Base-by-base conservation (phyloP, 2,329 filamentous ascomycete species). In the Hymenotorrendiella dingleyae region DNA sequence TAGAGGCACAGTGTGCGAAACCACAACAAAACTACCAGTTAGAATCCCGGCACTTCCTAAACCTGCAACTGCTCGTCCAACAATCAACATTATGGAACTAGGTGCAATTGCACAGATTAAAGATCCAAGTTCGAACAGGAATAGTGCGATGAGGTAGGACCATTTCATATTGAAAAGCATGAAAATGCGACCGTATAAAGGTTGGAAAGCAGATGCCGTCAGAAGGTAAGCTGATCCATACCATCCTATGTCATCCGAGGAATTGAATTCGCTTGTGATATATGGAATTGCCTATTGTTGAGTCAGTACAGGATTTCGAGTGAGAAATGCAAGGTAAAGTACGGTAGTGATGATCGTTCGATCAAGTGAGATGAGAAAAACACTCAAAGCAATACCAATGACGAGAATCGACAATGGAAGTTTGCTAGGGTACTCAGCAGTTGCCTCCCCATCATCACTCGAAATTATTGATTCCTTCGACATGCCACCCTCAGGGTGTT, bases 11-110 rank as follows among this genome's bases (percentile, higher is more conserved):
- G 43, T 23, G 38, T 60, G 65, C 0, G 59, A 63, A 40, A 70
- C 64, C 21, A 71, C 66, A 3, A 62, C 67, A 53, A 69, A 64
- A 8, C 62, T 62, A 0, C 69, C 69, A 0, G 60, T 48, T 58
- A 65, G 14, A 17, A 60, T 52, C 2, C 57, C 61, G 14, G 50
- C 55, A 27, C 52, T 50, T 1, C 62, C 60, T 12, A 62, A 22
- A 26, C 60, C 62, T 35, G 56, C 55, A 16, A 64, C 46, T 9
- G 60, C 58, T 36, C 61, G 53, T 23, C 61, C 61, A 23, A 62
- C 46, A 20, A 64, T 62, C 12, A 64, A 49, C 2, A 57, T 53
- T 4, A 55, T 52, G 10, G 56, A 57, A 24, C 45, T 58, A n/a
- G 60, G 56, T 10, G 61, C 56, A 11, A 56, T 27, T n/a, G 53